Base-by-base conservation (phyloP, 106 monocot species). In the Xerophyta viscosa region DNA sequence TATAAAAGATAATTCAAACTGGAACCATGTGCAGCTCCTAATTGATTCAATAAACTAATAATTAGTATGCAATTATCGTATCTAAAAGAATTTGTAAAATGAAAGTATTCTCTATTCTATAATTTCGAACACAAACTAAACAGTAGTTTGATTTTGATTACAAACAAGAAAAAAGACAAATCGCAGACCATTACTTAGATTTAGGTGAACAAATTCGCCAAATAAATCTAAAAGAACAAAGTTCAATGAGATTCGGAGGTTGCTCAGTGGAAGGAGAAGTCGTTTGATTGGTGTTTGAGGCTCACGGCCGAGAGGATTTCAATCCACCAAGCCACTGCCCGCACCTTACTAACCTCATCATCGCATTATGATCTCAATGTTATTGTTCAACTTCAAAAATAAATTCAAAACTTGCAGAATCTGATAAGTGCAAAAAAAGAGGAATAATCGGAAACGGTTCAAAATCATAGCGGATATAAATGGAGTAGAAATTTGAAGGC, bases 261-360 rank as follows among this genome's bases (percentile, higher is more conserved):
- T 5, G 18, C 52, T 52, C 52, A 52, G 28, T 52, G 52, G 52
- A 52, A 52, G 52, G 52, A 52, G 52, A 52, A 52, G 28, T 52
- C 52, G 27, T 52, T 52, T 52, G 15, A 29, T 17, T 15, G 27
- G 28, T 28, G 28, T 4, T 12, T 29, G 27, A 26, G 52, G 28
- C 52, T 52, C 52, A 52, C 52, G 52, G 52, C 15, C 5, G 33
- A 33, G 33, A 33, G 52, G 29, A 29, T 17, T 18, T 28, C n/a
- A 39, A 39, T 13, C 20, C 46, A n/a, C n/a, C n/a, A n/a, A 7
- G 29, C 52, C 52, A 52, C 52, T 52, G 28, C 13, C 27, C 15
- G 20, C 52, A 52, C 52, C 28, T 6, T 46, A 11, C 29, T 52
- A 27, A 29, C 14, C 4, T 52, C 52, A 52, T 52, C 52, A 52